Evolutionary conservation across 2,329 filamentous ascomycete species (phyloP), one percentile per base, ranked within the genome.

Genomic region (Atkinsonella hypoxylon): DNA sequence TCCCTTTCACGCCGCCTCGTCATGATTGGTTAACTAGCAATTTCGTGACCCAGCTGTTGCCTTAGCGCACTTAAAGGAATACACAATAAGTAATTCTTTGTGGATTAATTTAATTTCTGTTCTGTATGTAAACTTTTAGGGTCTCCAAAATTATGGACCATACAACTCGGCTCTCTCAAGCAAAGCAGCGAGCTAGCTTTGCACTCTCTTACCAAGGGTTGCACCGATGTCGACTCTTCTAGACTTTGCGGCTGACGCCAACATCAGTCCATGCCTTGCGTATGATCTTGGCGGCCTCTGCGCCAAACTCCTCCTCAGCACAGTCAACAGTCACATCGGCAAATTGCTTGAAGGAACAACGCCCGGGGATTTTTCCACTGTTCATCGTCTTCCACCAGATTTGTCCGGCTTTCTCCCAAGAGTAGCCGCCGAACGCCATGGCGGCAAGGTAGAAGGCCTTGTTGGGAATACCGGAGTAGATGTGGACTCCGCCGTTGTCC

Each of bases 391-490:
- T 68, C 73, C 74, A 77, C 74, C 73, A 77, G 51, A 76, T 73
- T 55, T 72, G 68, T 12, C 74, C 74, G 9, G 72, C 72, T 62
- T 74, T 75, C 57, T 77, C 74, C 72, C 71, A 80, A 4, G 72
- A 71, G 58, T 70, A 74, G 5, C 77, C 76, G 13, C 75, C 76
- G 55, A 79, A 70, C 1, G 63, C 67, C 4, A 66, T 60, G 1
- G 74, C 62, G 11, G 64, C 68, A 10, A 76, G 68, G 56, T 77
- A 77, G 55, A 81, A 81, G 2, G 76, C 77, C 54, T 70, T 69
- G 64, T 80, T 81, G 2, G 76, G 77, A 43, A 81, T 79, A 6
- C 77, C 77, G 6, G 75, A 78, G 61, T 71, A 77, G 46, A 75
- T 63, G 60, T 80, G 76, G 3, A 79, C 75, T 32, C 77, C 77